Base-by-base conservation (phyloP, 1,284 basidiomycete genomes). In the Cutaneotrichosporon sp. region DNA sequence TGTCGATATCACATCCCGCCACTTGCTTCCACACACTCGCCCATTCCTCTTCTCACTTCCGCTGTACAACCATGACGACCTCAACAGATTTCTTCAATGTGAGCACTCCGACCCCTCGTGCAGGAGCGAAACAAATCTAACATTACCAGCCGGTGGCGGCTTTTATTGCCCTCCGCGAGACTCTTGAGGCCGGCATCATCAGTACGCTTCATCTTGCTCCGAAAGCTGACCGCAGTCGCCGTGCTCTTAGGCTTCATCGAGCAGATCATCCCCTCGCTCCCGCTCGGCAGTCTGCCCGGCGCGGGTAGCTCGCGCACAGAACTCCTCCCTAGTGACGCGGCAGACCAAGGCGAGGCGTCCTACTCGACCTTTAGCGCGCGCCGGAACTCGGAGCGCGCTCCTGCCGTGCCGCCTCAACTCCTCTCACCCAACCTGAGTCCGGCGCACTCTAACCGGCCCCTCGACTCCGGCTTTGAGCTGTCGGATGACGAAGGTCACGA, bases 131-230 rank as follows among this genome's bases (percentile, higher is more conserved):
- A 22, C 49, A 32, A 1, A 53, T 1, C 30, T 53, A 13, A 31
- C 26, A 6, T 5, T 5, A 22, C 21, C 57, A 77, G 75, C 72
- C 72, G 13, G 75, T 74, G 21, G 74, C 75, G 32, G 92, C 91
- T 82, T 91, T 94, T 84, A 91, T 93, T 78, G 86, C 91, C 74
- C 90, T 94, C 72, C 86, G 92, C 69, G 92, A 96, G 84, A 89
- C 90, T 2, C 85, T 96, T 69, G 92, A 96, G 82, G 90, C 91
- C 9, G 88, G 87, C 59, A 89, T 95, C 81, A 91, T 95, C 83
- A 82, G 94, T 80, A 50, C 53, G 75, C 70, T 18, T 8, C n/a
- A 10, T 26, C 36, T 5, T 30, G 14, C 4, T 22, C 3, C 9
- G 31, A 11, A 16, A 26, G 22, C 40, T 40, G 22, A 49, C 36